Base-by-base conservation (phyloP, 495 filamentous ascomycete genomes). In the Aspergillus diversus region DNA sequence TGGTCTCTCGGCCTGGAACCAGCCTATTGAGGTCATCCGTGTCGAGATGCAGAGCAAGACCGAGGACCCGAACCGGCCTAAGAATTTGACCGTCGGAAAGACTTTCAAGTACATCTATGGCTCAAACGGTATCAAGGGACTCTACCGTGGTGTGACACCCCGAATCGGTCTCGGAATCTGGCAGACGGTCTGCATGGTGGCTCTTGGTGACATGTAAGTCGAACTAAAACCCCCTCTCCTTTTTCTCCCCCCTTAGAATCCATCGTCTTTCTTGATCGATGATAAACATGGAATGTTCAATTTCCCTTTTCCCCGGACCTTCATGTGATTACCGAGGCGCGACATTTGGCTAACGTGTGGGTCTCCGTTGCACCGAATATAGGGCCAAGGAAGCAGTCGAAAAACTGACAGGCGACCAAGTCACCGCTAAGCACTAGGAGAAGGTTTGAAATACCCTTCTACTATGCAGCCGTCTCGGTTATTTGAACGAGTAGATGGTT, bases 21-120 rank as follows among this genome's bases (percentile, higher is more conserved):
- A 99, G 84, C 95, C 95, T 32, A 99, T 99, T 79, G 95, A 99
- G 86, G 95, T 99, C 73, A 97, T 99, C 75, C 91, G 95, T 67
- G 95, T 99, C 62, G 95, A 99, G 85, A 98, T 99, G 96, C 95
- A 99, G 86, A 94, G 90, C 82, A 98, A 97, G 88, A 97, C 90
- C 63, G 91, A 88, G 60, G 95, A 99, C 71, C 93, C 95, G 57
- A 98, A 98, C 80, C 91, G 95, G 32, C 95, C 95, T 57, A 96
- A 96, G 87, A 99, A 99, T 77, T 85, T 99, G 87, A 98, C 93
- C 60, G 96, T 99, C 56, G 91, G 87, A 61, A 97, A 90, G 80
- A 89, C 95, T 51, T 88, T 92, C 78, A 90, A 81, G 74, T 99
- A 99, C 75, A 97, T 99, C 73, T 99, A 99, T 79, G 69, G 85